Conservation (phyloP, 176 grass and related monocot species). For the Raddia guianensis region DNA sequence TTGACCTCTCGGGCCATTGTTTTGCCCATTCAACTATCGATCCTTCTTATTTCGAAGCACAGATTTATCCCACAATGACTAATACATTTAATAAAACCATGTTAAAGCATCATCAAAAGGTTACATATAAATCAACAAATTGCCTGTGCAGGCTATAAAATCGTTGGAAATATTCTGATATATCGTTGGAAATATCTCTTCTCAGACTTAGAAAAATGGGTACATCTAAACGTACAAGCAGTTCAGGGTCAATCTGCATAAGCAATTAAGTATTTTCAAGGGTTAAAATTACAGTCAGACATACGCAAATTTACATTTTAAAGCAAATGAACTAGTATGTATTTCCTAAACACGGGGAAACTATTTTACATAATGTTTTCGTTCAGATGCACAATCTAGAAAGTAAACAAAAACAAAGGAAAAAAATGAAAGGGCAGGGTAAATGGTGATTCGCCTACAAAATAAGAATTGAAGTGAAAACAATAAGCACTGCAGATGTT, state of each 20-base stretch:
- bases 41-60: too few relatives aligned
- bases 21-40: too few relatives aligned
- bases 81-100: too few relatives aligned
- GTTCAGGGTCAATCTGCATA: neutral
- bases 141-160: neutral
- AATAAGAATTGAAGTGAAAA: neutral
- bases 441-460: neutral
- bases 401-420: neutral
- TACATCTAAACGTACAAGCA: neutral
- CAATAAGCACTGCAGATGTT: neutral
- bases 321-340: neutral
- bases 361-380: constrained; percentile 29
- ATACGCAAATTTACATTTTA: neutral
- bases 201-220: neutral
- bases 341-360: neutral
- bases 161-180: neutral
- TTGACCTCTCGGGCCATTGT: too few relatives aligned
- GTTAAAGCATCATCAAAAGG: too few relatives aligned
- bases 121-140: too few relatives aligned
- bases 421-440: neutral
- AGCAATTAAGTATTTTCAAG: neutral
- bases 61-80: too few relatives aligned
- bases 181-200: neutral
- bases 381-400: neutral
- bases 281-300: neutral